Base-by-base conservation (phyloP, 495 filamentous ascomycete genomes). In the Acidomyces sp. region DNA sequence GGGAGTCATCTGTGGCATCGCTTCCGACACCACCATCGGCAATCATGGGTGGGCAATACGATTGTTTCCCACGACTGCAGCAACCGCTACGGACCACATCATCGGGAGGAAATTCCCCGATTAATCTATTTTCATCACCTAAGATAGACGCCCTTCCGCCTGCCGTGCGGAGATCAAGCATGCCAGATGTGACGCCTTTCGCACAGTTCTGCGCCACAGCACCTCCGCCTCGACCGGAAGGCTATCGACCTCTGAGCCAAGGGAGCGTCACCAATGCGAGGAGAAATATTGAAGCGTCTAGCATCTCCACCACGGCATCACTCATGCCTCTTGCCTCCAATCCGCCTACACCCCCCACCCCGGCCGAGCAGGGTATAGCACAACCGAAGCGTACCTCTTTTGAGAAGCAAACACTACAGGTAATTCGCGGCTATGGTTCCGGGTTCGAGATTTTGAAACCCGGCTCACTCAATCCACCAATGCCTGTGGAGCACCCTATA, bases 371-470 rank as follows among this genome's bases (percentile, higher is more conserved):
- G 53, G 35, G 55, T 53, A 33, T 39, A 28, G 27, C 52, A 46
- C 28, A 57, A 43, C 48, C 41, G 10, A 36, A 34, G 28, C 46
- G 47, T 6, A 30, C 38, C 1, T 46, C 42, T 3, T 51, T 51
- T 22, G 48, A 46, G 17, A 46, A 64, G 6, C 63, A 62, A 0
- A 61, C 69, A 11, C 55, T 68, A 7, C 66, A 71, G 37, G 57
- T 67, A 13, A 45, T 70, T 1, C 63, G 76, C 12, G 70, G 66
- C 43, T 69, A 77, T 12, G 78, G 78, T 44, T 65, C 67, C 7
- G 74, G 75, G 4, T 78, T 79, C 43, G 69, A 77, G 49, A 62
- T 80, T 27, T 54, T 78, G 0, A 65, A 64, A 20, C 72, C 72
- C 12, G 76, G 75, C 13, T 77, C 70, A 6, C 25, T 55, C 7